These are phyloP conservation scores for Apiospora aurea DNA, from an alignment of 2,329 filamentous ascomycete species.

Conservation along the genomic window DNA sequence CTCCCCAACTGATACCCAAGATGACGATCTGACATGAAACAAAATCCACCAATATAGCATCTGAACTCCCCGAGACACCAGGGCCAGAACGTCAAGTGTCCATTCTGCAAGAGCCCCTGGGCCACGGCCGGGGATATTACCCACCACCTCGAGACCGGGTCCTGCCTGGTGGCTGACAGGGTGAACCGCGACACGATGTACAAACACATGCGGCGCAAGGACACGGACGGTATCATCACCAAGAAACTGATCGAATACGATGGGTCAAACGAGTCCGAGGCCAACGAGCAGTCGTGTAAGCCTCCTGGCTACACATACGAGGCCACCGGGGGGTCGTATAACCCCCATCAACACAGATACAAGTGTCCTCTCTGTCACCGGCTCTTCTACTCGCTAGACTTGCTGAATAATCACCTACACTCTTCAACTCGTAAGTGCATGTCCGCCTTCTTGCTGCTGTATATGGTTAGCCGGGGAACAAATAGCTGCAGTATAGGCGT, in stretches of 20 bases:
- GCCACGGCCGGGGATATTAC: constrained; percentile 60
- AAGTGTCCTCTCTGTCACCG: constrained; percentile 63
- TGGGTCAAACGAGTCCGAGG: constrained; percentile 44
- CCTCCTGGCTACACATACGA: constrained; percentile 56
- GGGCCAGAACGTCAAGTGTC: constrained; percentile 54
- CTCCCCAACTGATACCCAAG: too few relatives aligned
- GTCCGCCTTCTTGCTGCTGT: background rate
- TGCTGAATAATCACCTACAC: constrained; percentile 60
- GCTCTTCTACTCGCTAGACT: constrained; percentile 44
- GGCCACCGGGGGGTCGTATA: constrained; percentile 43
- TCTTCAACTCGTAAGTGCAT: constrained; percentile 56
- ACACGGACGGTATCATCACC: constrained; percentile 57
- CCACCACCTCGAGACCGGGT: constrained; percentile 63
- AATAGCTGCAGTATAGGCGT: background rate
- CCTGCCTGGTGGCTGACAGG: constrained; percentile 53
- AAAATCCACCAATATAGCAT: constrained; percentile 51
- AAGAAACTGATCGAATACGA: constrained; percentile 58
- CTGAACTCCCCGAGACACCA: constrained; percentile 59
- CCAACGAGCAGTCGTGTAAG: constrained; percentile 54
- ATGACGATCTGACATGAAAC: background rate
- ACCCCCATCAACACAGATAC: constrained; percentile 56
- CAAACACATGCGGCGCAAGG: constrained; percentile 50
- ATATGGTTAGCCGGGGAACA: background rate
- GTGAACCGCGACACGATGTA: constrained; percentile 58
- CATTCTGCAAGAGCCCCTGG: constrained; percentile 58